Conservation (phyloP, 2,329 filamentous ascomycete genomes). For the Colletotrichum costaricense region DNA sequence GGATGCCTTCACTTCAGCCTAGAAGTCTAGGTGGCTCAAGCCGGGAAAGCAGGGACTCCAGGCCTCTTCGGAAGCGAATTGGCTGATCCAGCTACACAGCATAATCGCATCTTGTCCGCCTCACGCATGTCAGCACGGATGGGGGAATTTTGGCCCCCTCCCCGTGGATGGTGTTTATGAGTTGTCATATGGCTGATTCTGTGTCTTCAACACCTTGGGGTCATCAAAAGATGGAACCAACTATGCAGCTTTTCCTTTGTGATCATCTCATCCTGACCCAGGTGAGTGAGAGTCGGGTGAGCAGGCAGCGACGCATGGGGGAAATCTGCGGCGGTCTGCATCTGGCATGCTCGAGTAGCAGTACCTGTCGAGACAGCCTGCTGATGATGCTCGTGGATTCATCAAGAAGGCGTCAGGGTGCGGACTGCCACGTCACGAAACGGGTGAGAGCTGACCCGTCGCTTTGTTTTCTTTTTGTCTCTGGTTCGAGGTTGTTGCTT, state of each 20-base stretch:
- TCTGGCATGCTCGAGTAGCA: slow-evolving; percentile 25
- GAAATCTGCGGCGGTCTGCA: neutral
- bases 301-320: slow-evolving; percentile 12
- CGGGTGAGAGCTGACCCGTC: slow-evolving; percentile 33
- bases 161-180: slow-evolving; percentile 16
- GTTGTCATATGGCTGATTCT: slow-evolving; percentile 24
- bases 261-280: neutral
- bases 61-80: neutral
- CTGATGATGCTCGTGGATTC: slow-evolving; percentile 9
- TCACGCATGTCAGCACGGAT: slow-evolving; percentile 30
- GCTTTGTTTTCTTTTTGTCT: slow-evolving; percentile 1
- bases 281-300: neutral
- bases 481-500: neutral
- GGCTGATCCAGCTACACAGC: neutral
- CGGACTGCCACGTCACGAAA: slow-evolving; percentile 31
- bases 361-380: slow-evolving; percentile 7
- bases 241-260: slow-evolving; percentile 16
- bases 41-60: slow-evolving; percentile 2
- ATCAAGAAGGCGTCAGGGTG: slow-evolving; percentile 17
- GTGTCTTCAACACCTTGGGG: neutral
- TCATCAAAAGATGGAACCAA: slow-evolving; percentile 6
- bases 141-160: slow-evolving; percentile 1
- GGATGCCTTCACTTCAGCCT: slow-evolving; percentile 1
- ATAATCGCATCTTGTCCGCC: neutral
- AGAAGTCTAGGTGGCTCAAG: neutral